These are phyloP conservation scores for Triticum urartu DNA, from an alignment of 176 grass and related monocot species.

Conservation along the genomic window DNA sequence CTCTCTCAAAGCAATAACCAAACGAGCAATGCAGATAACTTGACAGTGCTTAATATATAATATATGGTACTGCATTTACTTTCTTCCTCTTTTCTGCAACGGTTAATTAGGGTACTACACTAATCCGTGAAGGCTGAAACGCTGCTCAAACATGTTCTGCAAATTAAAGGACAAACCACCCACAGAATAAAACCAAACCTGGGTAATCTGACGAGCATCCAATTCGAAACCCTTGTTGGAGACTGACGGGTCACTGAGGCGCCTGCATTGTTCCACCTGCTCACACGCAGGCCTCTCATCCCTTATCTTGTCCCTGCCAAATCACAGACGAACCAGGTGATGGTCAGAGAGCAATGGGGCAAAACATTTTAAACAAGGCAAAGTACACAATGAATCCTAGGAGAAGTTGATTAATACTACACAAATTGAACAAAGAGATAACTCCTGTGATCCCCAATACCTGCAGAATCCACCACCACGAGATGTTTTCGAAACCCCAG, in stretches of 20 bases:
- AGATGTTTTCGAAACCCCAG: background rate
- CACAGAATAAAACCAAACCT: slow-evolving; percentile 42
- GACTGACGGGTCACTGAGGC: slow-evolving; percentile 53
- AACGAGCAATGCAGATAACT: slow-evolving; percentile 26
- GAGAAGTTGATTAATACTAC: background rate
- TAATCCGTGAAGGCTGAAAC: slow-evolving; percentile 8
- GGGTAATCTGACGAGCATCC: slow-evolving; percentile 45
- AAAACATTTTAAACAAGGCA: background rate
- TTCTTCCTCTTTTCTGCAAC: background rate
- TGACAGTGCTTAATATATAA: background rate
- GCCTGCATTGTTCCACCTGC: slow-evolving; percentile 53
- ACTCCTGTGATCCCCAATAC: background rate
- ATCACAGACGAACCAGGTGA: slow-evolving; percentile 25
- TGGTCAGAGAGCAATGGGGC: background rate
- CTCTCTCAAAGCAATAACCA: background rate
- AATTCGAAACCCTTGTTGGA: slow-evolving; percentile 53
- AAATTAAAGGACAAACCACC: background rate
- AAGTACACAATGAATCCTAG: background rate
- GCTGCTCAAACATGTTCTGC: slow-evolving; percentile 5
- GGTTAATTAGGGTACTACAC: background rate
- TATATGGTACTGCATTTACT: background rate
- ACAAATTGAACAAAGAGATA: background rate
- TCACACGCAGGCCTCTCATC: slow-evolving; percentile 60
- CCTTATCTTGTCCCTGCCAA: slow-evolving; percentile 54
- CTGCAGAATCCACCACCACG: background rate